Evolutionary conservation across 2,329 filamentous ascomycete genomes (phyloP).

Genomic region (Verticillium nonalfalfae): DNA sequence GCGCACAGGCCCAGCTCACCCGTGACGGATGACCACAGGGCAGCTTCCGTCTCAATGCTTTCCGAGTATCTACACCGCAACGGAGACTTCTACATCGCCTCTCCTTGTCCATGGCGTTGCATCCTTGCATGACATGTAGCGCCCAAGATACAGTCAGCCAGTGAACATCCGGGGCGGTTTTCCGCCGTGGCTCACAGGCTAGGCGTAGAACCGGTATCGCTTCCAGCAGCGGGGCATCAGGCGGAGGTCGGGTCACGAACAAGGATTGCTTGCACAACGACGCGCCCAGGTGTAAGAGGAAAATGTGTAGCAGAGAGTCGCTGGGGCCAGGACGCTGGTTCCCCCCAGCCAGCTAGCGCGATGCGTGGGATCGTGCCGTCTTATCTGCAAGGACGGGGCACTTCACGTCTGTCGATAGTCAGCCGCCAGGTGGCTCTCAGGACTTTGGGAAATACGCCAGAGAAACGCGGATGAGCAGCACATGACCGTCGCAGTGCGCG

Average conservation of each 20-base stretch:
- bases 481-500: neutral
- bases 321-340: neutral
- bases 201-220: neutral
- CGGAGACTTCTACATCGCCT: neutral
- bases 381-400: no score
- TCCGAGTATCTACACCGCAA: neutral
- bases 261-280: neutral
- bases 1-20: neutral
- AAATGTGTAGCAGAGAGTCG: neutral
- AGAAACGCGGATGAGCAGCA: neutral
- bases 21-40: neutral
- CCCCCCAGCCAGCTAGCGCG: neutral
- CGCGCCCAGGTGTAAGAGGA: neutral
- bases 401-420: no score
- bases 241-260: neutral
- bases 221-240: neutral
- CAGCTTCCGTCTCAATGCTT: neutral
- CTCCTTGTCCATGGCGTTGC: neutral
- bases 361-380: no score
- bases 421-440: neutral
- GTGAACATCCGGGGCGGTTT: neutral
- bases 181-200: neutral
- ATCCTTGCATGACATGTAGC: neutral
- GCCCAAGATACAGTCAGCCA: neutral
- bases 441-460: neutral